Evolutionary conservation across 495 filamentous ascomycete species (phyloP), one percentile per base, ranked within the genome.

Genomic region (Aspergillus sclerotiicarbonarius): DNA sequence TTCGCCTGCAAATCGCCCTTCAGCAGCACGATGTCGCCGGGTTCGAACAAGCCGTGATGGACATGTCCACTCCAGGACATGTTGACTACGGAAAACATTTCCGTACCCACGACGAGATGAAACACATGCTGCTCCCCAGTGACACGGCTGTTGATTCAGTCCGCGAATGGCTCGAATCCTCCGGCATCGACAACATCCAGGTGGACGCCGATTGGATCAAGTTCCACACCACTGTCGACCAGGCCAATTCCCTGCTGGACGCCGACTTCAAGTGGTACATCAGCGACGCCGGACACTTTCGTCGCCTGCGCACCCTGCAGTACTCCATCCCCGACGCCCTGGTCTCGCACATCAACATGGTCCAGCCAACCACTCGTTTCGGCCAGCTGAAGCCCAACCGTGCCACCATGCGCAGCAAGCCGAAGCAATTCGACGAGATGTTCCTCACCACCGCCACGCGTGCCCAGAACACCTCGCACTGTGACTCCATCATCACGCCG

Each of bases 1-100:
- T 78, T 51, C 63, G 63, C 45, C 65, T 79, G n/a, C 70, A 75
- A 51, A 71, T 79, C 49, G 84, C 82, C 16, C 74, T 87, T 8
- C 62, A 76, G 41, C 83, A 87, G 66, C 78, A 84, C 37, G 77
- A 87, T 61, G 70, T 79, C 20, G 76, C 64, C 21, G 72, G 80
- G 20, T 85, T 90, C 52, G 87, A 90, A 67, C 70, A 83, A 54
- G 77, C 77, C 37, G 71, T 90, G 31, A 29, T 67, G 16, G 62
- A 80, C n/a, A 81, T 90, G 59, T 85, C 86, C 8, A 82, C 82
- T 4, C 88, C 88, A 1, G 73, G 72, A 31, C 80, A 85, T 58
- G 61, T 78, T 18, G 73, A 74, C 7, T 90, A 90, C 64, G 88
- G 88, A 4, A 68, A 83, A 60, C 84, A 90, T 62, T 80, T 87